These are phyloP conservation scores for Venturia effusa DNA, from an alignment of 2,329 filamentous ascomycete species.

Conservation along the genomic window DNA sequence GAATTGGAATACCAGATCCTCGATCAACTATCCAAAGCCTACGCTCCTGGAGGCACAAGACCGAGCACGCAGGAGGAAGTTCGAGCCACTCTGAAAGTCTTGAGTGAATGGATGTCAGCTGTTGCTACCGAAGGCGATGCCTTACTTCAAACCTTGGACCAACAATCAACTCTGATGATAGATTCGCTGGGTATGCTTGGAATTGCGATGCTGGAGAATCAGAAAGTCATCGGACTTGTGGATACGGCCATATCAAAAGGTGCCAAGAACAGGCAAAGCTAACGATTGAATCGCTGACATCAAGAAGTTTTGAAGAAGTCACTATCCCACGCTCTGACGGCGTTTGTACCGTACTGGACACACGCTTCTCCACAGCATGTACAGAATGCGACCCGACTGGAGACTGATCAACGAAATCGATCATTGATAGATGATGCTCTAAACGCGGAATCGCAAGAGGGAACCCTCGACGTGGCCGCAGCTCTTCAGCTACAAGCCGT, in stretches of 20 bases:
- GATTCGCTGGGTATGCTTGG: slow-evolving; percentile 55
- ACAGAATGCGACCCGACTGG: slow-evolving; percentile 30
- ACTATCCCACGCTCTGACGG: slow-evolving; percentile 40
- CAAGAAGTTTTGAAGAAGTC: slow-evolving; percentile 35
- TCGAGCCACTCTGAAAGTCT: slow-evolving; percentile 1
- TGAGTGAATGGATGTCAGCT: slow-evolving; percentile 11
- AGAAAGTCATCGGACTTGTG: slow-evolving; percentile 43
- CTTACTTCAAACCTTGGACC: slow-evolving; percentile 3
- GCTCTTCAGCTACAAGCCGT: slow-evolving; percentile 40
- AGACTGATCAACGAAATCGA: slow-evolving; percentile 29
- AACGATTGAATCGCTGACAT: not conserved
- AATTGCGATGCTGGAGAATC: slow-evolving; percentile 51
- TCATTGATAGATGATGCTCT: slow-evolving; percentile 33
- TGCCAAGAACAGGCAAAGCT: slow-evolving; percentile 20
- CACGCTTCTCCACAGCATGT: slow-evolving; percentile 4
- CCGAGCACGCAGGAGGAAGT: slow-evolving; percentile 11
- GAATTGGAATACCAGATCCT: slow-evolving; percentile 11
- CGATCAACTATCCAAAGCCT: slow-evolving; percentile 4
- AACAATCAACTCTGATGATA: slow-evolving; percentile 45
- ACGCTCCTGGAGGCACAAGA: not conserved
- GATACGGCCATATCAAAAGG: slow-evolving; percentile 43
- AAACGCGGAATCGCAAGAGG: slow-evolving; percentile 28
- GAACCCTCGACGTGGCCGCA: slow-evolving; percentile 24
- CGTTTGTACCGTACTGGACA: slow-evolving; percentile 39
- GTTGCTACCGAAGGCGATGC: slow-evolving; percentile 2